These are phyloP conservation scores for Zygosaccharomyces pseudorouxii DNA, from an alignment of 805 yeast species.

Conservation along the genomic window DNA sequence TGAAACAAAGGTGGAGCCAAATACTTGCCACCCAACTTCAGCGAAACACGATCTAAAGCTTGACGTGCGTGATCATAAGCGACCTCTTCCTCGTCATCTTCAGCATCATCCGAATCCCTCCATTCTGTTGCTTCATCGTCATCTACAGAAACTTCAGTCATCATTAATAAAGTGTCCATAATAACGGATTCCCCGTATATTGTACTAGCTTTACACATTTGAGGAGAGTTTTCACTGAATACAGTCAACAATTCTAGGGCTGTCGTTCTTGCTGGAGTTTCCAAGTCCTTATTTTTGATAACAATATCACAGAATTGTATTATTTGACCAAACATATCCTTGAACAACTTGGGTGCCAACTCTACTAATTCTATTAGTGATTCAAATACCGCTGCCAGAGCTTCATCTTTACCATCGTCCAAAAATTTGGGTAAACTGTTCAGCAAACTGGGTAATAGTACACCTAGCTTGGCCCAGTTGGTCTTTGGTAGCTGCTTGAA, in stretches of 20 bases:
- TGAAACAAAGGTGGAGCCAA: slow-evolving; percentile 84
- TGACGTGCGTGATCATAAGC: slow-evolving; percentile 91
- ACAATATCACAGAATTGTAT: slow-evolving; percentile 82
- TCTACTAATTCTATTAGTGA: slow-evolving; percentile 85
- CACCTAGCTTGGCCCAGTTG: slow-evolving; percentile 71
- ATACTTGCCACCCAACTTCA: slow-evolving; percentile 76
- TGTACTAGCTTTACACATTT: slow-evolving; percentile 83
- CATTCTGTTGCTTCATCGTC: slow-evolving; percentile 88
- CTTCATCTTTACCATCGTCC: slow-evolving; percentile 70
- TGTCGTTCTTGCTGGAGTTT: slow-evolving; percentile 71
- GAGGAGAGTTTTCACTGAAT: slow-evolving; percentile 89
- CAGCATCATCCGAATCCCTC: slow-evolving; percentile 73
- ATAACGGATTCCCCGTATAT: slow-evolving; percentile 70
- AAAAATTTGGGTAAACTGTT: slow-evolving; percentile 84
- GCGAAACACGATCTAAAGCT: slow-evolving; percentile 85
- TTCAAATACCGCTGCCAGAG: slow-evolving; percentile 84
- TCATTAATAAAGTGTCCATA: slow-evolving; percentile 67
- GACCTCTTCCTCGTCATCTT: slow-evolving; percentile 77
- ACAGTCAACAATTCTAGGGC: slow-evolving; percentile 87
- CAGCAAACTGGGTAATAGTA: slow-evolving; percentile 75
- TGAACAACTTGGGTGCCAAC: slow-evolving; percentile 91
- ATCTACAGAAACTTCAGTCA: slow-evolving; percentile 88
- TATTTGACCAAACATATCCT: slow-evolving; percentile 84
- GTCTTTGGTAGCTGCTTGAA: slow-evolving; percentile 77
- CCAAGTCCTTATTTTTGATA: slow-evolving; percentile 74